phyloP scores from a whole-genome alignment of 805 yeast species.

The Metschnikowia gelsemii region DNA sequence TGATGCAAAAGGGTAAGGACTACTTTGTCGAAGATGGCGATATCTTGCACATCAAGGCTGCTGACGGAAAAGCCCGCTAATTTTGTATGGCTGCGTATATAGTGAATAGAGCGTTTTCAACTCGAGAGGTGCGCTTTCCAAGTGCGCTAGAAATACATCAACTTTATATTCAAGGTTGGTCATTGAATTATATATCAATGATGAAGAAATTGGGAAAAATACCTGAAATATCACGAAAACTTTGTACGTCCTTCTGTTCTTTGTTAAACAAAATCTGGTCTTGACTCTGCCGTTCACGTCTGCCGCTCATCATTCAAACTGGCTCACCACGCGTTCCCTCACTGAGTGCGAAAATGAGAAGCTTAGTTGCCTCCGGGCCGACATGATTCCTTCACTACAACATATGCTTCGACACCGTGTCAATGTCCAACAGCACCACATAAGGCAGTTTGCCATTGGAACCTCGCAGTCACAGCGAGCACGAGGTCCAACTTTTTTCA shows the following conservation, averaged over 20 bases:
- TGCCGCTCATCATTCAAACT: too few relatives aligned
- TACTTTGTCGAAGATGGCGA: conserved; percentile 96
- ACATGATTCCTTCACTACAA: background rate
- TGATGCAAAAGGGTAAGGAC: conserved; percentile 88
- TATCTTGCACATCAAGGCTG: conserved; percentile 87
- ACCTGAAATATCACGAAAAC: too few relatives aligned
- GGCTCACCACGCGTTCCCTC: too few relatives aligned
- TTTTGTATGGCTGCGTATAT: conserved; percentile 7
- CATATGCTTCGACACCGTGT: conserved; percentile 3
- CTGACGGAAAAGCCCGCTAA: conserved; percentile 78
- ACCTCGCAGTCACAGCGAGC: background rate
- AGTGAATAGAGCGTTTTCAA: conserved; percentile 3
- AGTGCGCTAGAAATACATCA: conserved; percentile 1
- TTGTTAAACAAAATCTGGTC: background rate
- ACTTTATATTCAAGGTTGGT: too few relatives aligned
- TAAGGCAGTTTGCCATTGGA: background rate
- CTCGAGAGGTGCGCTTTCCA: conserved; percentile 1
- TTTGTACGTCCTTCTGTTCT: too few relatives aligned
- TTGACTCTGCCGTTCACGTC: background rate
- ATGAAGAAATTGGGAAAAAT: too few relatives aligned
- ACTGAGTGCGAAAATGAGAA: background rate
- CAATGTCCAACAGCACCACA: background rate
- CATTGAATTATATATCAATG: too few relatives aligned
- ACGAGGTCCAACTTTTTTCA: conserved; percentile 14
- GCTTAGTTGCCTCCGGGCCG: background rate